Evolutionary conservation across 106 monocot genomes (phyloP), one percentile per base, ranked within the genome.

Genomic region (Allium cepa): DNA sequence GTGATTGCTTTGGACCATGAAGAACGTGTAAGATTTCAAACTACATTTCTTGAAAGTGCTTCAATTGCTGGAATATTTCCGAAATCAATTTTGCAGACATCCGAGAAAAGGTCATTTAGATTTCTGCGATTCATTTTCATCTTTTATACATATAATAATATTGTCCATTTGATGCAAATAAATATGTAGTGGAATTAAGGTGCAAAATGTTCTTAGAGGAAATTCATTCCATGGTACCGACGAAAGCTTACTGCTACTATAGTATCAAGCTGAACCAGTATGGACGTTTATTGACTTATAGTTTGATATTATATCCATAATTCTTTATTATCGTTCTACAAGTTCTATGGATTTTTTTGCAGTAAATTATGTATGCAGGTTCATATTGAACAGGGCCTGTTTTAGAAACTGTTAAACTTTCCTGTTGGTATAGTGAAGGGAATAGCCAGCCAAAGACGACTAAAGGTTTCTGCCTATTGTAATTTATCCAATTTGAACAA

Each of bases 1-100:
- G 84, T 97, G 18, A 92, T 97, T 76, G 92, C 96, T 53, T 97
- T 97, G 65, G 92, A 92, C 62, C 92, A 97, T 79, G 96, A 97
- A 64, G 96, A 97, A 72, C 92, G 96, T 26, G 80, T 97, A 26
- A 80, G 96, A 72, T 97, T 97, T 78, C 96, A 97, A 64, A 78
- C 86, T 7, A 97, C 88, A 13, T 97, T 97, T 76, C 62, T 97
- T 63, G 96, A 92, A 62, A 97, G 96, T 81, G 92, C 96, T 64
- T 91, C 88, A 68, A 58, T 97, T 58, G 92, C 96, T 80, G 96
- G 96, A 76, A 80, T 69, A 73, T 73, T 97, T 46, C 80, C 92
- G 52, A 66, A 17, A 62, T 74, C 81, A 60, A 59, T 75, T 48
- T 68, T 97, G 67, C 75, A 82, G 64, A 80, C 77, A 70, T 76